Base-by-base conservation (phyloP, 2,329 filamentous ascomycete genomes). In the Talaromyces sp. region DNA sequence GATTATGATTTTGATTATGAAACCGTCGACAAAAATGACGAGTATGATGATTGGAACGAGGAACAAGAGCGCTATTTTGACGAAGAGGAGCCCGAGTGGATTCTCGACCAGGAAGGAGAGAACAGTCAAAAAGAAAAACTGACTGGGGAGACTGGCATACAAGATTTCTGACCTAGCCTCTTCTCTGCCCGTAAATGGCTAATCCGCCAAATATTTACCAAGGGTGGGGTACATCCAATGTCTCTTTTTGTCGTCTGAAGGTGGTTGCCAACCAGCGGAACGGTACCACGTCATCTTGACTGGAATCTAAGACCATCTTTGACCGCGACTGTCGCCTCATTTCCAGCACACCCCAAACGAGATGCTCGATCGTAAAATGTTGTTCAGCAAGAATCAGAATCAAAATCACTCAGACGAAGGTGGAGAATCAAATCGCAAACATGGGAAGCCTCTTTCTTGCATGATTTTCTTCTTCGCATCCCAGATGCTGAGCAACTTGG, bases 1-100 rank as follows among this genome's bases (percentile, higher is more conserved):
- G 93, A 96, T 72, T 82, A 84, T 1, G 92, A 96, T 57, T 94
- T 96, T 71, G 89, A 94, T 67, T 97, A 96, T 73, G 75, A 71
- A 1, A 71, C 69, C 2, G 89, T 96, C 5, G 93, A 97, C 73
- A 80, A 81, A 41, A 88, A 90, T 71, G 88, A 92, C 35, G 87
- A 88, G 22, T 89, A 87, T 64, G 92, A 96, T 74, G 86, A 89
- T 76, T 74, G 78, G 82, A 76, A 83, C 73, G 81, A 86, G 80
- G 83, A 85, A 69, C 84, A 94, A 75, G 91, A 96, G 43, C 84
- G 83, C 22, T 96, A 91, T 81, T 93, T 96, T 73, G 91, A 93
- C 25, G 87, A 88, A 6, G 90, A 96, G 80, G 89, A 91, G 70
- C 89, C 90, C 0, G 83, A 83, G 57, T 92, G 89, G 85, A 81